phyloP scores from a whole-genome alignment of 257 asterid genomes.

The Solanum sejunctum region DNA sequence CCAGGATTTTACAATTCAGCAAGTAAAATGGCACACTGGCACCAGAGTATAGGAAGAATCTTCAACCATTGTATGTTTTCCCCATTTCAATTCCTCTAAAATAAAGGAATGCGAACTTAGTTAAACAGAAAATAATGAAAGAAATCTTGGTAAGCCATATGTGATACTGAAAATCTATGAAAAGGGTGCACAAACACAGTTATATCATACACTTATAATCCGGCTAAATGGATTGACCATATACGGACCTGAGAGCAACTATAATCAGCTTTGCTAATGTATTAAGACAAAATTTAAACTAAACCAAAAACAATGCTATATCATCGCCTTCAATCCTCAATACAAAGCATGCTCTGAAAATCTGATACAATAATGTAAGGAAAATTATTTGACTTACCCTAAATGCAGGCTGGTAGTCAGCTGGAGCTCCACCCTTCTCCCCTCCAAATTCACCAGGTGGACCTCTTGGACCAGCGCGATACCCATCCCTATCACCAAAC shows the following conservation, averaged over 20 bases:
- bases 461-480: constrained; percentile 82
- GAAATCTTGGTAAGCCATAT: neutral
- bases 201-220: neutral
- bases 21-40: neutral
- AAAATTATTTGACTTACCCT: constrained; percentile 32
- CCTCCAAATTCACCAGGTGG: constrained; percentile 80
- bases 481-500: constrained; percentile 88
- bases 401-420: constrained; percentile 87
- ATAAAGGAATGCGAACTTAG: neutral
- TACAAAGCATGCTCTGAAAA: too few species aligned
- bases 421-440: constrained; percentile 92
- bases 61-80: neutral
- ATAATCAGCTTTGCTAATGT: neutral
- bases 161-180: neutral
- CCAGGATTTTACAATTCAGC: neutral
- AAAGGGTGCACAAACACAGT: neutral
- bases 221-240: neutral
- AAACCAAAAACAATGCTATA: neutral
- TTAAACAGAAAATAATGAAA: neutral
- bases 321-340: neutral
- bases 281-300: neutral
- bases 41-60: neutral
- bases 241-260: neutral
- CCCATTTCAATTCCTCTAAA: neutral
- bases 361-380: neutral